phyloP scores from a whole-genome alignment of 2,329 filamentous ascomycete genomes.

The Myriosclerotinia duriaeana region DNA sequence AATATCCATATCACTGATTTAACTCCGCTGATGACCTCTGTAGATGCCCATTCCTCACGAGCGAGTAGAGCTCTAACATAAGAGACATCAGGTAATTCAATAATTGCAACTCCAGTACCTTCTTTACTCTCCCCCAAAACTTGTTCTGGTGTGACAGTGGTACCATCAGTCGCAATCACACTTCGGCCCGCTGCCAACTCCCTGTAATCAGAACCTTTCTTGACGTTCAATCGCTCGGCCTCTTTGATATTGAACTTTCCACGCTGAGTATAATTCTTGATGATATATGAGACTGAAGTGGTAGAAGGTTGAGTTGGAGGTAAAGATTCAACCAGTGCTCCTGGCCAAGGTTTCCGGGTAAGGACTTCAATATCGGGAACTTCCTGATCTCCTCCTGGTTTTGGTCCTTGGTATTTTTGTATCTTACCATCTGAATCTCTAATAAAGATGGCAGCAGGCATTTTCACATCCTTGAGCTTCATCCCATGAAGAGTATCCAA shows the following conservation, averaged over 20 bases:
- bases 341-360: constrained; percentile 77
- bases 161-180: constrained; percentile 63
- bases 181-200: constrained; percentile 61
- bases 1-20: constrained; percentile 78
- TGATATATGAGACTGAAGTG: constrained; percentile 80
- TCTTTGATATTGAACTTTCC: constrained; percentile 74
- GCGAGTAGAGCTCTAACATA: constrained; percentile 70
- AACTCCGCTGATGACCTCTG: constrained; percentile 65
- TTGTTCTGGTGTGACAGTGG: constrained; percentile 78
- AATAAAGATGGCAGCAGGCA: constrained; percentile 70
- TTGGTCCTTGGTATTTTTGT: constrained; percentile 67
- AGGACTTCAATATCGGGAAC: constrained; percentile 69
- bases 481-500: constrained; percentile 68
- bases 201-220: constrained; percentile 57
- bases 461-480: constrained; percentile 62
- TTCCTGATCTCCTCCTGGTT: constrained; percentile 50
- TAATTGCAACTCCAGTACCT: constrained; percentile 73
- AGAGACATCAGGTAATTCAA: constrained; percentile 71
- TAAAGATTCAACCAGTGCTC: constrained; percentile 60
- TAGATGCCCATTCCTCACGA: constrained; percentile 69
- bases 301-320: constrained; percentile 66
- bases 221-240: constrained; percentile 65
- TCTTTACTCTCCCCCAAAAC: constrained; percentile 68
- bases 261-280: constrained; percentile 71
- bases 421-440: constrained; percentile 64